phyloP scores from a whole-genome alignment of 2,329 filamentous ascomycete species.

The Trichoderma semiorbis region DNA sequence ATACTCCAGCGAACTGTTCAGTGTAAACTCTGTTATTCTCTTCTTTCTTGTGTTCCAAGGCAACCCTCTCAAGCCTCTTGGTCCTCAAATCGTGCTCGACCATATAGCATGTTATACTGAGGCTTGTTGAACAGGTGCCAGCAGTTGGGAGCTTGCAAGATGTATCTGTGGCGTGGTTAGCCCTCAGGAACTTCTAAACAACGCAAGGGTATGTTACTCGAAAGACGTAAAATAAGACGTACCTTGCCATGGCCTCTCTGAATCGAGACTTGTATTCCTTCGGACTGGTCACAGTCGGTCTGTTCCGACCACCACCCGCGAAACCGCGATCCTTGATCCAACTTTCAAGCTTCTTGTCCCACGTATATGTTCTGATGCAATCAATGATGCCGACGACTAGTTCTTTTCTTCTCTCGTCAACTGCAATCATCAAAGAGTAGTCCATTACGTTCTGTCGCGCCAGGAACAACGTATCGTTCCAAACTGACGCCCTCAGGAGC shows the following conservation, averaged over 20 bases:
- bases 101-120: slow-evolving; percentile 36
- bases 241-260: slow-evolving; percentile 92
- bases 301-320: slow-evolving; percentile 69
- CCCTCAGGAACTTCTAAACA: background rate
- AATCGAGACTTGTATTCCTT: slow-evolving; percentile 98
- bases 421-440: slow-evolving; percentile 96
- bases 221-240: slow-evolving; percentile 38
- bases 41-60: background rate
- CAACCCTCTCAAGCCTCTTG: slow-evolving; percentile 25
- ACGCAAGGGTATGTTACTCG: background rate
- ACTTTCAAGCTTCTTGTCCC: slow-evolving; percentile 99
- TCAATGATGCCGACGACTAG: slow-evolving; percentile 97
- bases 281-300: slow-evolving; percentile 92
- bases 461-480: slow-evolving; percentile 96
- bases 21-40: background rate
- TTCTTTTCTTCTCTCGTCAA: slow-evolving; percentile 85
- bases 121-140: slow-evolving; percentile 65
- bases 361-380: slow-evolving; percentile 96
- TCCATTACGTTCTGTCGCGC: slow-evolving; percentile 98
- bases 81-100: slow-evolving; percentile 40
- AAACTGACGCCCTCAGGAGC: slow-evolving; percentile 83
- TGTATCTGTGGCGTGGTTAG: slow-evolving; percentile 50
- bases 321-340: slow-evolving; percentile 98
- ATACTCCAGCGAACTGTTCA: background rate
- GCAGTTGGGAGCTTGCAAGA: slow-evolving; percentile 70